Conservation (phyloP, 2,329 filamentous ascomycete genomes). For the Aspergillus sp. region DNA sequence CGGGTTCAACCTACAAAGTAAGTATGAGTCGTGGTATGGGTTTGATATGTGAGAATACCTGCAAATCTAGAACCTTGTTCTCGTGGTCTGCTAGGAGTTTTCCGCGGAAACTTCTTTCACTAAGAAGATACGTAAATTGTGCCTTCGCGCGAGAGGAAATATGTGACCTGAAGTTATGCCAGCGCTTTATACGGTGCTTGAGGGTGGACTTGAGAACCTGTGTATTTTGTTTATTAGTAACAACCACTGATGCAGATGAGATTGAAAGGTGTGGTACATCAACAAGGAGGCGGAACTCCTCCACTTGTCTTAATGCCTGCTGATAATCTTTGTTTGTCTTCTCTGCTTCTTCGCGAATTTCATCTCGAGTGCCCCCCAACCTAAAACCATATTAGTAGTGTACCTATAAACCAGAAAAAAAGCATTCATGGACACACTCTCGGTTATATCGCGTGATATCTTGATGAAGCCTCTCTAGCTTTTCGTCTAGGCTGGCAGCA, state of each 20-base stretch:
- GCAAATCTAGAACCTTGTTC: constrained; percentile 71
- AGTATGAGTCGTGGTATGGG: not conserved
- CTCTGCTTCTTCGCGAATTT: constrained; percentile 56
- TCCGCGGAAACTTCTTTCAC: constrained; percentile 85
- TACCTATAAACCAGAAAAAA: not conserved
- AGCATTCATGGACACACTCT: constrained; percentile 35
- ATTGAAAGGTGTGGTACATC: constrained; percentile 32
- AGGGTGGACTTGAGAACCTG: constrained; percentile 62
- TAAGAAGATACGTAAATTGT: constrained; percentile 84
- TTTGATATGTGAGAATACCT: constrained; percentile 48
- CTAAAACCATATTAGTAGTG: constrained; percentile 36
- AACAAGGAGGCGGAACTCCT: constrained; percentile 36
- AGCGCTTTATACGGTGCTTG: constrained; percentile 68
- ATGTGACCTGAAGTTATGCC: constrained; percentile 75
- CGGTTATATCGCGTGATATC: constrained; percentile 60
- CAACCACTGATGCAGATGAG: not conserved
- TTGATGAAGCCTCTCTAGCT: constrained; percentile 52
- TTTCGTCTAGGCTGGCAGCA: constrained; percentile 49
- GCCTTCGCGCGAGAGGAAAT: constrained; percentile 85
- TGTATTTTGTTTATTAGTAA: constrained; percentile 1
- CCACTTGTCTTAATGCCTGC: constrained; percentile 38
- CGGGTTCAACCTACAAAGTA: constrained; percentile 57
- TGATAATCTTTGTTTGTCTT: constrained; percentile 38
- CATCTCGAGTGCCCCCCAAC: constrained; percentile 63
- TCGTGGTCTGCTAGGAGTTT: constrained; percentile 75